These are phyloP conservation scores for Phaeosphaeriaceae sp. DNA, from an alignment of 2,329 filamentous ascomycete species.

Conservation along the genomic window DNA sequence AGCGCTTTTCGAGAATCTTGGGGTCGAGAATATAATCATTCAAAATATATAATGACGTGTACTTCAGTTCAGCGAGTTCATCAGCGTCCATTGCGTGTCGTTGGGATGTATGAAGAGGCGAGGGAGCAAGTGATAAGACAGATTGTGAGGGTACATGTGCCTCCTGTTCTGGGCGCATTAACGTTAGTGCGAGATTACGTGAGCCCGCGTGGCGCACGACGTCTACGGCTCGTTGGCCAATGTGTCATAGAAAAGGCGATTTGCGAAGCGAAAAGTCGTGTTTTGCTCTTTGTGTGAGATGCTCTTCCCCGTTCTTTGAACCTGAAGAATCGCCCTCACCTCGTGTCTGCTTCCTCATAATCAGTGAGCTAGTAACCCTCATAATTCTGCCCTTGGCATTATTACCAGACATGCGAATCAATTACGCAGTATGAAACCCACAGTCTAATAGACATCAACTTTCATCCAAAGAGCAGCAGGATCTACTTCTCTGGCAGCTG, in stretches of 20 bases:
- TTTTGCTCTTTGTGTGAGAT: too few relatives aligned
- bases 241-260: too few relatives aligned
- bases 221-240: too few relatives aligned
- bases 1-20: background rate
- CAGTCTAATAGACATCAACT: background rate
- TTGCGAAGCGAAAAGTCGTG: too few relatives aligned
- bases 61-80: background rate
- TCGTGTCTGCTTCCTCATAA: too few relatives aligned
- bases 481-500: slow-evolving; percentile 3
- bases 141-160: background rate
- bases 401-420: too few relatives aligned
- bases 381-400: too few relatives aligned
- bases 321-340: too few relatives aligned
- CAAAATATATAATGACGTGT: background rate
- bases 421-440: background rate
- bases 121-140: background rate
- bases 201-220: too few relatives aligned
- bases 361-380: too few relatives aligned
- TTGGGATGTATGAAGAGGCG: background rate
- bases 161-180: background rate
- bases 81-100: background rate
- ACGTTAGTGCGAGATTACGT: too few relatives aligned
- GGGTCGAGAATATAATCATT: background rate
- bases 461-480: background rate
- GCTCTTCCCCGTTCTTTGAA: too few relatives aligned